Conservation (phyloP, 805 yeast genomes). For the Millerozyma miso region DNA sequence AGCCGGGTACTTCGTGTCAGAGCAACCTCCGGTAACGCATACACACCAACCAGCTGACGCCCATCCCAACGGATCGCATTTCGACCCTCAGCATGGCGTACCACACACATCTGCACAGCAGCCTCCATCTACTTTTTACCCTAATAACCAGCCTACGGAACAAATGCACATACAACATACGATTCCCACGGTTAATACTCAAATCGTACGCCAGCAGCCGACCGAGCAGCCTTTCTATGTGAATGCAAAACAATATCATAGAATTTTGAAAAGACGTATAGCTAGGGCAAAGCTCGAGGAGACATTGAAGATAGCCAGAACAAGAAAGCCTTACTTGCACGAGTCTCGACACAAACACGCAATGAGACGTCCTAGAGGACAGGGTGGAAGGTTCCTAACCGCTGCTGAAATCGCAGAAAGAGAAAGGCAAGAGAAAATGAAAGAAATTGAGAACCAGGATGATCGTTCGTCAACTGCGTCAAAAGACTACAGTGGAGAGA, state of each 20-base stretch:
- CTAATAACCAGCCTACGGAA: conserved; percentile 4
- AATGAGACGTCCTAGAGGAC: conserved; percentile 98
- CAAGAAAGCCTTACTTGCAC: conserved; percentile 89
- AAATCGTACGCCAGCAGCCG: conserved; percentile 11
- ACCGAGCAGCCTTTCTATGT: conserved; percentile 93
- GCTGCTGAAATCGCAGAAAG: conserved; percentile 65
- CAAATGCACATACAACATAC: conserved; percentile 10
- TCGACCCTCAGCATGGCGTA: conserved; percentile 10
- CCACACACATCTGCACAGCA: conserved; percentile 8
- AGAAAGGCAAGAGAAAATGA: conserved; percentile 36
- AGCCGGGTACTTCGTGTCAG: conserved; percentile 21
- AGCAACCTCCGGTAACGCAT: background rate
- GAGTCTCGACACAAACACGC: conserved; percentile 98
- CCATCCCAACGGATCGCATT: conserved; percentile 9
- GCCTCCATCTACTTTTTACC: conserved; percentile 6
- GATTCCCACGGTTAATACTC: conserved; percentile 7
- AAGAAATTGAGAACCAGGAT: conserved; percentile 27
- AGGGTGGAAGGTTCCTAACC: conserved; percentile 94
- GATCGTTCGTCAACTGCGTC: background rate
- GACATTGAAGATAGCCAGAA: conserved; percentile 77
- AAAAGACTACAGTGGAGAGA: conserved; percentile 1
- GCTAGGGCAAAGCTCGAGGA: conserved; percentile 95
- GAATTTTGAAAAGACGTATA: conserved; percentile 86
- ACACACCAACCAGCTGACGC: background rate
- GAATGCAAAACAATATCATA: conserved; percentile 95